phyloP scores from a whole-genome alignment of 2,329 filamentous ascomycete genomes.

The Fusarium sulawesiense region DNA sequence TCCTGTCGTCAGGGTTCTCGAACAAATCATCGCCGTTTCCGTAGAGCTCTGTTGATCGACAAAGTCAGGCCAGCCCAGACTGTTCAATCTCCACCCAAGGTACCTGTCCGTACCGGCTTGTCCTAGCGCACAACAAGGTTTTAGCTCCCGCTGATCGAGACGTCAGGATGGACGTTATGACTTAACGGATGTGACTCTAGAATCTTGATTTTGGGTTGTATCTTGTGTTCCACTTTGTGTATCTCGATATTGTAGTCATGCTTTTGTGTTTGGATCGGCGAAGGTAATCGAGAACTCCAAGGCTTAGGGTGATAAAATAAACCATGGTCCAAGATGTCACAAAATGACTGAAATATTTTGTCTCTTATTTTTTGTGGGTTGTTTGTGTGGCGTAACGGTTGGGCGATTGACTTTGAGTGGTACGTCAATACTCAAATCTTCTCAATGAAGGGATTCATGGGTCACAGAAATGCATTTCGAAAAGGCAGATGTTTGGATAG shows the following conservation, averaged over 20 bases:
- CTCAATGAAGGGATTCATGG: too few species aligned
- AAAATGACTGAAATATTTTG: too few species aligned
- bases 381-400: neutral
- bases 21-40: neutral
- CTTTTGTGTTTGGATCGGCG: neutral
- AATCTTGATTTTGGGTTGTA: conserved; percentile 1
- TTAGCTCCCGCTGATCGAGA: conserved; percentile 12
- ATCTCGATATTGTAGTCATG: neutral
- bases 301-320: too few species aligned
- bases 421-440: too few species aligned
- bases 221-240: neutral
- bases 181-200: neutral
- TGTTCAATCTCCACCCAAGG: neutral
- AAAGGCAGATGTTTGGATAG: neutral
- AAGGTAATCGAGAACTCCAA: neutral
- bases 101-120: neutral
- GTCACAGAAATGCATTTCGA: too few species aligned
- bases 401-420: neutral
- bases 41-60: neutral
- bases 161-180: conserved; percentile 6
- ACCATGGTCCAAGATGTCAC: too few species aligned
- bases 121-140: neutral
- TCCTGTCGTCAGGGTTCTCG: too few species aligned
- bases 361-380: neutral
- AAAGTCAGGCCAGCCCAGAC: neutral